Base-by-base conservation (phyloP, 225 moss, liverwort and hornwort species). In the Bryum argenteum region DNA sequence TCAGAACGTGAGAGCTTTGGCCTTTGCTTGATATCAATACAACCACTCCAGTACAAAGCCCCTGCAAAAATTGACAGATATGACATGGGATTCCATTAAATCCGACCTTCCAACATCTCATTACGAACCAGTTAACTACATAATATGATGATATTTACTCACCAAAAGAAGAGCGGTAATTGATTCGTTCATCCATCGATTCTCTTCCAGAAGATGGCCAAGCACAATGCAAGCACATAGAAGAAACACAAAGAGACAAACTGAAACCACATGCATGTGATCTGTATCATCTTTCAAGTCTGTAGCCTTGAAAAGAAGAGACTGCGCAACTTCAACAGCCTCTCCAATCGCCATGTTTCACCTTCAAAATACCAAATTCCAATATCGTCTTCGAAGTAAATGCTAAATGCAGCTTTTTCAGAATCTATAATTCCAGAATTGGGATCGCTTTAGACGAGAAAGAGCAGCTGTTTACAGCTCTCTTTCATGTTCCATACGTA, bases 181-280 rank as follows among this genome's bases (percentile, higher is more conserved):
- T 6, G 91, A 91, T 79, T 97, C 90, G 43, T 94, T 97, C 93
- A 93, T 97, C 96, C 96, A 97, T 58, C 88, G 84, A 71, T 86
- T 97, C 67, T 97, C 93, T 84, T 97, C 93, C 76, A 93, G 75
- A 1, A 97, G 87, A 63, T 92, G 90, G 23, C 96, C 96, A 44
- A 97, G 70, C 8, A 97, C 88, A 65, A 97, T 90, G 77, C 91
- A 94, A 1, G 93, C 96, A 43, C 91, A 94, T 10, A 97, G 68
- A 14, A 97, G 83, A 14, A 89, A 90, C 71, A 92, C 91, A 45
- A 97, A 97, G 23, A 97, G 82, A 51, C 90, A 80, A 42, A 93
- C 80, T 8, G 93, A 86, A 73, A 97, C 90, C 56, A 97, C 93
- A 62, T 86, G 80, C 88, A 87, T 71, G 63, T 86, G 93, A 77